These are phyloP conservation scores for Halophytophthora polymorphica DNA, from an alignment of 352 stramenopile genomes.

Conservation along the genomic window DNA sequence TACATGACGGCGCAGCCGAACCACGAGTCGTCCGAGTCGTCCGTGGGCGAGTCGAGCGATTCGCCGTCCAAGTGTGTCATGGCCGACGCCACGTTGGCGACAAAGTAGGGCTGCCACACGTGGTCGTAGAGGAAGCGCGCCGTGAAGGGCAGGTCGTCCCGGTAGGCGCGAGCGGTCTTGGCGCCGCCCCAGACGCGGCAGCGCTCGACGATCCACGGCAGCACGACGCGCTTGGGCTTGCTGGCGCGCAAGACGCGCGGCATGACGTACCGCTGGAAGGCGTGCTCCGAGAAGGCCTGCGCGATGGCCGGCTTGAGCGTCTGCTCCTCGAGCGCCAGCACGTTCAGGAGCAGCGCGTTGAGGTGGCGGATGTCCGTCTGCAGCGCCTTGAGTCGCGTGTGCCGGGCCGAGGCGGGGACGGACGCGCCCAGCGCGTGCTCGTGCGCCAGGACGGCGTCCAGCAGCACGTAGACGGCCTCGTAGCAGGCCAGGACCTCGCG, in stretches of 20 bases:
- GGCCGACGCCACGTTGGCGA: slow-evolving; percentile 55
- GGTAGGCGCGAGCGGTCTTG: slow-evolving; percentile 57
- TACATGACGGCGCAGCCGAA: slow-evolving; percentile 69
- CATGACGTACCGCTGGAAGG: slow-evolving; percentile 76
- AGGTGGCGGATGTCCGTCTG: slow-evolving; percentile 74
- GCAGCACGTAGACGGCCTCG: slow-evolving; percentile 56
- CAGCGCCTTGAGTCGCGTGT: slow-evolving; percentile 37
- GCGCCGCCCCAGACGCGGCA: slow-evolving; percentile 65
- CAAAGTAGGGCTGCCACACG: slow-evolving; percentile 74
- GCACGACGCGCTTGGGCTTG: slow-evolving; percentile 63
- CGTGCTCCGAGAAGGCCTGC: slow-evolving; percentile 62
- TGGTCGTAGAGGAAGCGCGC: slow-evolving; percentile 77
- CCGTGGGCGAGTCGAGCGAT: slow-evolving; percentile 24
- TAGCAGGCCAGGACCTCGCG: slow-evolving; percentile 63
- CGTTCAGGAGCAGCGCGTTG: slow-evolving; percentile 63
- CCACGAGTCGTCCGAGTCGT: slow-evolving; percentile 47
- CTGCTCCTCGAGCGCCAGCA: slow-evolving; percentile 67
- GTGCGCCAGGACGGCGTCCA: slow-evolving; percentile 55
- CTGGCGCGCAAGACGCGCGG: slow-evolving; percentile 64
- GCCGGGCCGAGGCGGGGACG: slow-evolving; percentile 47
- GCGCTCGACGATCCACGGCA: slow-evolving; percentile 81
- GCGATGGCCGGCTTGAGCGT: slow-evolving; percentile 54
- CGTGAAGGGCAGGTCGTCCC: slow-evolving; percentile 71
- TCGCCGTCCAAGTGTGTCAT: slow-evolving; percentile 71
- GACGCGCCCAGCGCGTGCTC: slow-evolving; percentile 50